Base-by-base conservation (phyloP, 495 filamentous ascomycete species). In the Hyaloscypha finlandica region DNA sequence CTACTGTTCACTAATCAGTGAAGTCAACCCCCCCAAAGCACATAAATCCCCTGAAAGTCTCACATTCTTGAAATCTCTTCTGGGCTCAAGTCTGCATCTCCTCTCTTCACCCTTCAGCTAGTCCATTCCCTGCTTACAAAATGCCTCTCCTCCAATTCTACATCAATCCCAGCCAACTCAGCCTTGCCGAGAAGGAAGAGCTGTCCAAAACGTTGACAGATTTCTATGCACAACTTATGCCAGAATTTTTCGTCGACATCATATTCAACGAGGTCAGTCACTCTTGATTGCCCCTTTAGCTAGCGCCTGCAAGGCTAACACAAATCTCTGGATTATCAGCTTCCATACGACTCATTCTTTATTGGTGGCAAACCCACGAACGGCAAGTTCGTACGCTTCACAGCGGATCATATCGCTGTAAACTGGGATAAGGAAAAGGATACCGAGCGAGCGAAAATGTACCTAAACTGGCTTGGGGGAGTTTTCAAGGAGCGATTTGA, bases 121-220 rank as follows among this genome's bases (percentile, higher is more conserved):
- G 25, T 25, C 25, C 25, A 25, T 25, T 25, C 25, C 25, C 25
- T 25, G 25, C 25, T 25, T 25, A 37, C 35, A 63, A 33, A 60
- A 71, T 71, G 69, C 69, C 69, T 30, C 33, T 71, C 11, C 56
- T 71, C 14, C 55, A 65, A 62, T 68, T 71, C 55, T 71, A 68
- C 42, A 62, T 37, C 8, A 54, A 12, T 19, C 22, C 51, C 14
- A 35, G 25, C 33, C 65, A 68, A 25, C 57, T 71, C 30, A 65
- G 65, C 3, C 3, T 30, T 2, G 57, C 22, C 0, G 69, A 71
- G 35, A 68, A 68, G 25, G 33, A 55, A 39, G 65, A 71, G 16
- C 48, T 71, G 3, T 65, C 56, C 2, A 57, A 48, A 1, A 52
- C 33, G 5, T 19, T 71, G 9, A 71, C 69, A 11, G 60, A 53